Evolutionary conservation across 768 basidiomycete species (phyloP).

Genomic region (Naganishia friedmannii): DNA sequence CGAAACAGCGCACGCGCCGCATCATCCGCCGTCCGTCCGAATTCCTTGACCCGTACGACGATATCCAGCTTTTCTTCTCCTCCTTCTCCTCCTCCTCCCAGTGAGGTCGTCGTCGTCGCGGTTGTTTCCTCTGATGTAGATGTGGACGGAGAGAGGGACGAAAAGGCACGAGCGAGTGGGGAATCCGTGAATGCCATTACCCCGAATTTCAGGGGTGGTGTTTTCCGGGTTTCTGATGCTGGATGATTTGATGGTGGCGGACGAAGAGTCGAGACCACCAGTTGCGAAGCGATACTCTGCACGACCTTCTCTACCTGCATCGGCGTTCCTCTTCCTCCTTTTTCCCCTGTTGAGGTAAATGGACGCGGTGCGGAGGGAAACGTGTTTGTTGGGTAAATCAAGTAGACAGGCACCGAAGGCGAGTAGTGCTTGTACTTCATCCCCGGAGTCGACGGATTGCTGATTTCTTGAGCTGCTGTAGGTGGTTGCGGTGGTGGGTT

Average conservation of each 20-base stretch:
- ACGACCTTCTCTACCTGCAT: background rate
- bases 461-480: background rate
- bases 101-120: background rate
- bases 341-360: background rate
- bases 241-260: too few species aligned
- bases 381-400: slow-evolving; percentile 56
- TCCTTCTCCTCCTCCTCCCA: too few species aligned
- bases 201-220: slow-evolving; percentile 22
- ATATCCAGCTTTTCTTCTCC: background rate
- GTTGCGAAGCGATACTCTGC: background rate
- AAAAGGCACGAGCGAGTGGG: slow-evolving; percentile 31
- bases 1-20: slow-evolving; percentile 82
- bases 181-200: slow-evolving; percentile 44
- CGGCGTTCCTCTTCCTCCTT: background rate
- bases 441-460: slow-evolving; percentile 86
- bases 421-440: slow-evolving; percentile 99
- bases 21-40: slow-evolving; percentile 55
- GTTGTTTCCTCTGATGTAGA: too few species aligned
- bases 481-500: background rate
- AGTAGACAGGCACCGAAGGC: slow-evolving; percentile 77
- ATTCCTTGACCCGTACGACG: slow-evolving; percentile 29
- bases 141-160: background rate
- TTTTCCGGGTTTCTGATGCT: background rate
- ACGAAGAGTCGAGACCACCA: too few species aligned
- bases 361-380: slow-evolving; percentile 51